These are phyloP conservation scores for Auricularia heimuer DNA, from an alignment of 768 basidiomycete species.

Conservation along the genomic window DNA sequence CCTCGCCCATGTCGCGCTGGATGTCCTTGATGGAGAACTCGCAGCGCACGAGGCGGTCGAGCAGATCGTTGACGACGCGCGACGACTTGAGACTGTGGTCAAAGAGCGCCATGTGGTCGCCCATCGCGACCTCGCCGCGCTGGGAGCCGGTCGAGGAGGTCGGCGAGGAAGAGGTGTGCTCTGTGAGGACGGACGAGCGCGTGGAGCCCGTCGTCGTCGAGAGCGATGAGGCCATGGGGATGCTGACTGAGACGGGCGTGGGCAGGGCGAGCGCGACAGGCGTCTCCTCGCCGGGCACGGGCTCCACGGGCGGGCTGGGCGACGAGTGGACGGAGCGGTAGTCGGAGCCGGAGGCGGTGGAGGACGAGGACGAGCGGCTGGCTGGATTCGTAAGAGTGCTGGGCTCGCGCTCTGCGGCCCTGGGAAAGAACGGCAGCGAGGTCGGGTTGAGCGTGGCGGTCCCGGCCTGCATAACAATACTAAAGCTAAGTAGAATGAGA, in stretches of 20 bases:
- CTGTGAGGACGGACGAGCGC: slow-evolving; percentile 33
- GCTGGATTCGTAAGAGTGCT: neutral
- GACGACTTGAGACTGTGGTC: slow-evolving; percentile 70
- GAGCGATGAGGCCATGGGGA: slow-evolving; percentile 26
- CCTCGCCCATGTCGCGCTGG: slow-evolving; percentile 60
- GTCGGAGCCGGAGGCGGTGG: slow-evolving; percentile 54
- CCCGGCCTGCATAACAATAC: slow-evolving; percentile 50
- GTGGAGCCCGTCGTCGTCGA: slow-evolving; percentile 24
- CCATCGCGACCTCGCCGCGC: slow-evolving; percentile 47
- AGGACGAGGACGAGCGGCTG: slow-evolving; percentile 16
- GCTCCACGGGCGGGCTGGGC: slow-evolving; percentile 36
- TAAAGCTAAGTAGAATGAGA: slow-evolving; percentile 12
- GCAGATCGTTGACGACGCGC: slow-evolving; percentile 63
- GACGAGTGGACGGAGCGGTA: slow-evolving; percentile 61
- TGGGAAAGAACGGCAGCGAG: slow-evolving; percentile 80
- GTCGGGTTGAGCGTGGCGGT: slow-evolving; percentile 71
- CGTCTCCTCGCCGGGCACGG: slow-evolving; percentile 14
- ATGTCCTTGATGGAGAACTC: slow-evolving; percentile 64
- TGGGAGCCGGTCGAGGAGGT: slow-evolving; percentile 71
- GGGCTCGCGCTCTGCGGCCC: slow-evolving; percentile 23
- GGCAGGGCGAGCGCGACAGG: slow-evolving; percentile 19
- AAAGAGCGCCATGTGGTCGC: slow-evolving; percentile 39
- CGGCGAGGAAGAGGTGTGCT: slow-evolving; percentile 58
- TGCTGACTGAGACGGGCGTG: slow-evolving; percentile 32
- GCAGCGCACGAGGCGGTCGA: slow-evolving; percentile 63